These are phyloP conservation scores for Tremella fuciformis DNA, from an alignment of 768 basidiomycete species.

Conservation along the genomic window DNA sequence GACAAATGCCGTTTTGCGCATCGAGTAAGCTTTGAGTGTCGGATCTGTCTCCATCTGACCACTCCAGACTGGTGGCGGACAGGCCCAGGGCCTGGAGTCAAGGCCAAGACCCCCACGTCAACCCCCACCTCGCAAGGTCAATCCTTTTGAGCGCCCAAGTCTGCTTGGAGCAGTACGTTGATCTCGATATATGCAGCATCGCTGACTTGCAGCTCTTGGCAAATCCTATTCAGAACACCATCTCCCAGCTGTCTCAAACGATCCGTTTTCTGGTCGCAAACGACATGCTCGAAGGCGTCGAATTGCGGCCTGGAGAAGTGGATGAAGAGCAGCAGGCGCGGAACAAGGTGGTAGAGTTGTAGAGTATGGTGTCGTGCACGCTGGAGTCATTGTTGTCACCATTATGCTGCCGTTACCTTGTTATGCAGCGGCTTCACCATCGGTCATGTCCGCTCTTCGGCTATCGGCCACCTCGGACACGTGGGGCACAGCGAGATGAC, in stretches of 20 bases:
- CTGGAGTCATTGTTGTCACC: too few relatives aligned
- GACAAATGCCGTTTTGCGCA: constrained; percentile 45
- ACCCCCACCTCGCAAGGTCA: constrained; percentile 21
- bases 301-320: constrained; percentile 74
- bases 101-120: constrained; percentile 16
- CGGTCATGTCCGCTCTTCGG: too few relatives aligned
- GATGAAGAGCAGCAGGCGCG: constrained; percentile 46
- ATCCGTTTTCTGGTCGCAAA: constrained; percentile 87
- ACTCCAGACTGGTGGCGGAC: constrained; percentile 6
- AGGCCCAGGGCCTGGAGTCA: constrained; percentile 1
- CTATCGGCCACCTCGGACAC: too few relatives aligned
- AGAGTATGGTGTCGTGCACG: too few relatives aligned
- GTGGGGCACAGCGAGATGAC: too few relatives aligned
- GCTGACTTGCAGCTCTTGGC: constrained; percentile 63
- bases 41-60: neutral
- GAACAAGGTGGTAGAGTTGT: constrained; percentile 23
- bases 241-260: constrained; percentile 88
- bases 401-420: too few relatives aligned
- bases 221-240: constrained; percentile 80
- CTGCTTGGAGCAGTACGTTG: constrained; percentile 72
- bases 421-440: too few relatives aligned
- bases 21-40: constrained; percentile 17
- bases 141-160: constrained; percentile 57
- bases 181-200: neutral
- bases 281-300: constrained; percentile 76